Evolutionary conservation across 139 green algal species (phyloP).

Genomic region (Auxenochlorella protothecoides): DNA sequence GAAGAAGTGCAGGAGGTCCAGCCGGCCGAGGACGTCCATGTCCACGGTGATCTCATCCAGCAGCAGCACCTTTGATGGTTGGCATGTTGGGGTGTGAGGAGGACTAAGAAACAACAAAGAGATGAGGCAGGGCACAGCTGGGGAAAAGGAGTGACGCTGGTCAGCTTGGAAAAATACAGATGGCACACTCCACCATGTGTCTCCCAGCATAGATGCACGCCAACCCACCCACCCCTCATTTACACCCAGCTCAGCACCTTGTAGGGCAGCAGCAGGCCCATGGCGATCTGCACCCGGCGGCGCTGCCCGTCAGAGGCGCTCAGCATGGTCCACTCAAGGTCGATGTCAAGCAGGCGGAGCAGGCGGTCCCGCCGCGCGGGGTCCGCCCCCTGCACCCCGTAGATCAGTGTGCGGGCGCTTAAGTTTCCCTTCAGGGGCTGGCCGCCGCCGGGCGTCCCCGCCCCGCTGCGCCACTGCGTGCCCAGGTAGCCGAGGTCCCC

Average conservation of each 20-base stretch:
- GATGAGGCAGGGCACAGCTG: not conserved
- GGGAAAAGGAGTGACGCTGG: not conserved
- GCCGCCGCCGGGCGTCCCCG: too few species aligned
- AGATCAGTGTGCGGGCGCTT: constrained; percentile 71
- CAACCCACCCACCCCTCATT: too few species aligned
- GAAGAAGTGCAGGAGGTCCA: constrained; percentile 92
- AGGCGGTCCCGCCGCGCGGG: constrained; percentile 51
- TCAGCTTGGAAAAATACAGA: not conserved
- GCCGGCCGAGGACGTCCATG: constrained; percentile 89
- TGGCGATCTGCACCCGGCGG: constrained; percentile 88
- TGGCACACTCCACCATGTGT: not conserved
- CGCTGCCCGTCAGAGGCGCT: constrained; percentile 91
- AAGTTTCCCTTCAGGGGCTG: constrained; percentile 62
- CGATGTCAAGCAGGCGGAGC: constrained; percentile 86
- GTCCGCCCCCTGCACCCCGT: constrained; percentile 68
- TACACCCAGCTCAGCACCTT: constrained; percentile 30
- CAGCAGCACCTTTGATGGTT: constrained; percentile 61
- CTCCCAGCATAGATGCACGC: too few species aligned
- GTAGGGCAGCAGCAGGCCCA: constrained; percentile 91
- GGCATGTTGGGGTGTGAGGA: not conserved
- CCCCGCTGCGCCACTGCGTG: constrained; percentile 69
- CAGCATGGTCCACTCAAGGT: constrained; percentile 88
- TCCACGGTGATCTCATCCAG: constrained; percentile 99
- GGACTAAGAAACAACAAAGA: not conserved
- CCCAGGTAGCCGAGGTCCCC: constrained; percentile 75